Evolutionary conservation across 176 grass and related monocot genomes (phyloP).

Genomic region (Raddia distichophylla): DNA sequence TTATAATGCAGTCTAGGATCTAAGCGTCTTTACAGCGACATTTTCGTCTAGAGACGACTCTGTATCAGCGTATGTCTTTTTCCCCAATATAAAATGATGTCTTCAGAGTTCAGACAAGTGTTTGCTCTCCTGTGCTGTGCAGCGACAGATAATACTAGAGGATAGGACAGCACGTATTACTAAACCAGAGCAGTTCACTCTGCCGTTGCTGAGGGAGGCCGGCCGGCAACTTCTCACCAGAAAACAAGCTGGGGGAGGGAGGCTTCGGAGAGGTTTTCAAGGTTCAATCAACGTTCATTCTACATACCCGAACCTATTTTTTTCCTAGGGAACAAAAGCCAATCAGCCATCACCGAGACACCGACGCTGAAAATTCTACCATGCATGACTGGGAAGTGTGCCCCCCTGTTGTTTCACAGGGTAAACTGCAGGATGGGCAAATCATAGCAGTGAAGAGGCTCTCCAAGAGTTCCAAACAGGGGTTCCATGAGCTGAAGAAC

Average conservation of each 20-base stretch:
- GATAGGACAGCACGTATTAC: background rate
- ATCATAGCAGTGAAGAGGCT: conserved; percentile 44
- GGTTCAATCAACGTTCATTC: background rate
- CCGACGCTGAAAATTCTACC: too few relatives aligned
- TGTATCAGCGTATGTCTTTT: too few relatives aligned
- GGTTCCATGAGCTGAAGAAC: conserved; percentile 46
- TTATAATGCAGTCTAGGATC: too few relatives aligned
- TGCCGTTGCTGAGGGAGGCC: conserved; percentile 25
- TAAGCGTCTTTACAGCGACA: too few relatives aligned
- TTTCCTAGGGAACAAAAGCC: too few relatives aligned
- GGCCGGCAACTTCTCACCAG: conserved; percentile 51
- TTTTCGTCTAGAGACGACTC: too few relatives aligned
- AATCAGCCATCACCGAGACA: too few relatives aligned
- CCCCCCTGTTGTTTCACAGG: conserved; percentile 11
- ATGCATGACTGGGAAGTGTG: background rate
- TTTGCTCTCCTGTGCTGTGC: too few relatives aligned
- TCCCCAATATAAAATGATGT: too few relatives aligned
- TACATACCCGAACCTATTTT: too few relatives aligned
- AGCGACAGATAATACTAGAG: background rate
- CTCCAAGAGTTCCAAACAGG: conserved; percentile 28
- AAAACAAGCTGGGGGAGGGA: conserved; percentile 56
- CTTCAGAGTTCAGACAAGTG: too few relatives aligned
- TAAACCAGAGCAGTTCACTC: conserved; percentile 16
- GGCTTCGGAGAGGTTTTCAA: conserved; percentile 67
- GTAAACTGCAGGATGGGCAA: conserved; percentile 15